Evolutionary conservation across 805 yeast species (phyloP), one percentile per base, ranked within the genome.

Genomic region (Wickerhamomyces alni): DNA sequence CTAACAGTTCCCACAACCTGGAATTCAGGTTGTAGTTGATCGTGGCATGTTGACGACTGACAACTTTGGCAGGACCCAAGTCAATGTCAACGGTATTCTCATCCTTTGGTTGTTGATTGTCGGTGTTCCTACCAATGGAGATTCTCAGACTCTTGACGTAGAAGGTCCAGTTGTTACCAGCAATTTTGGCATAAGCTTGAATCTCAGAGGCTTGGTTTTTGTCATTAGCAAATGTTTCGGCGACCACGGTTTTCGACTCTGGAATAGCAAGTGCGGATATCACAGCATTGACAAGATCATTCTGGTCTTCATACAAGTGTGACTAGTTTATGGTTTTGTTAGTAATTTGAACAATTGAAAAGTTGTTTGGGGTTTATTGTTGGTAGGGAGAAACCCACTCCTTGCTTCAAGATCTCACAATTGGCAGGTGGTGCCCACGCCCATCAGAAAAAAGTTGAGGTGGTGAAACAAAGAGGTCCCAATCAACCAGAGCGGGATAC

Each of bases 61-160:
- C 98, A n/a, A 93, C 95, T 61, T 91, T 91, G 10, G 96, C 91
- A 1, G 99, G 99, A 2, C 97, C 97, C 52, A 93, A 67, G 61
- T 93, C 99, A 36, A 91, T 91, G 54, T 88, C 88, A 29, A 80
- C 77, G 3, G 15, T 13, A 4, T 31, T 19, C n/a, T 47, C 44
- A 9, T 52, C 52, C 29, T 51, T 42, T 22, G 46, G 30, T 12
- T 39, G 35, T 24, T 44, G 48, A 18, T 25, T 37, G 30, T 65
- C 66, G 2, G 96, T 85, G 53, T 82, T 82, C 53, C 99, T 73
- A n/a, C 99, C 99, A 42, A 93, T 85, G 1, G 82, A 66, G 5
- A 91, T 75, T 22, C 73, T 74, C 37, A 91, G 67, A 15, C 79
- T 69, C 57, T 89, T 87, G 32, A 93, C 96, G 55, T 88, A 93